Conservation (phyloP, 768 basidiomycete genomes). For the Mycena alexandri region DNA sequence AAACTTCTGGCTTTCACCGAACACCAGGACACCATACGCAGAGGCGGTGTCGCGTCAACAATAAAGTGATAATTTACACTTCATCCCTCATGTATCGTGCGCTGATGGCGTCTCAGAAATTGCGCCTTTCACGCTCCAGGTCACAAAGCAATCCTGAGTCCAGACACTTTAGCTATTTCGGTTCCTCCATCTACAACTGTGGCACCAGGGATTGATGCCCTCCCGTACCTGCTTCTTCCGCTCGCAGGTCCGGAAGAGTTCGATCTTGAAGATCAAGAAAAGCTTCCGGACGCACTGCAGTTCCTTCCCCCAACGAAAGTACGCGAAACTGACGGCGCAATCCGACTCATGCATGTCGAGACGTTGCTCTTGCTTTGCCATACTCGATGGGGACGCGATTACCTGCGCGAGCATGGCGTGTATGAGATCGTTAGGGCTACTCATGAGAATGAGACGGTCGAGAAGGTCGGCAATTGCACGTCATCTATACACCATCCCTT, state of each 20-base stretch:
- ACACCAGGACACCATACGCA: slow-evolving; percentile 86
- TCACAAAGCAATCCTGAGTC: slow-evolving; percentile 78
- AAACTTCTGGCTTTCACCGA: slow-evolving; percentile 92
- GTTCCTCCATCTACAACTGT: slow-evolving; percentile 68
- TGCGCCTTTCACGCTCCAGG: slow-evolving; percentile 78
- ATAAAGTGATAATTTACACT: slow-evolving; percentile 70
- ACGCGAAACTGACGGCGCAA: slow-evolving; percentile 81
- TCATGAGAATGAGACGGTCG: slow-evolving; percentile 84
- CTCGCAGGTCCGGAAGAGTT: slow-evolving; percentile 96
- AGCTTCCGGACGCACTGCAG: slow-evolving; percentile 85
- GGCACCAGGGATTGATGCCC: slow-evolving; percentile 84
- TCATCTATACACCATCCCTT: neutral
- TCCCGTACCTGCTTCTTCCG: slow-evolving; percentile 89
- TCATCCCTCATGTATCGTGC: slow-evolving; percentile 7
- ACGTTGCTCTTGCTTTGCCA: slow-evolving; percentile 90
- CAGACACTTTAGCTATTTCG: slow-evolving; percentile 68
- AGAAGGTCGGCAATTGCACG: slow-evolving; percentile 65
- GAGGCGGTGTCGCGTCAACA: slow-evolving; percentile 88
- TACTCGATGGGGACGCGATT: slow-evolving; percentile 89
- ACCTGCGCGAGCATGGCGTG: slow-evolving; percentile 82
- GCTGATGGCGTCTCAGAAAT: slow-evolving; percentile 65
- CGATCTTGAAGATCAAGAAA: slow-evolving; percentile 95
- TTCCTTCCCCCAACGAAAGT: slow-evolving; percentile 88
- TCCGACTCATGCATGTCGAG: slow-evolving; percentile 90
- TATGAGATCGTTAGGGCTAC: slow-evolving; percentile 87